Conservation (phyloP, 2,329 filamentous ascomycete genomes). For the Xylariomycetidae sp. region DNA sequence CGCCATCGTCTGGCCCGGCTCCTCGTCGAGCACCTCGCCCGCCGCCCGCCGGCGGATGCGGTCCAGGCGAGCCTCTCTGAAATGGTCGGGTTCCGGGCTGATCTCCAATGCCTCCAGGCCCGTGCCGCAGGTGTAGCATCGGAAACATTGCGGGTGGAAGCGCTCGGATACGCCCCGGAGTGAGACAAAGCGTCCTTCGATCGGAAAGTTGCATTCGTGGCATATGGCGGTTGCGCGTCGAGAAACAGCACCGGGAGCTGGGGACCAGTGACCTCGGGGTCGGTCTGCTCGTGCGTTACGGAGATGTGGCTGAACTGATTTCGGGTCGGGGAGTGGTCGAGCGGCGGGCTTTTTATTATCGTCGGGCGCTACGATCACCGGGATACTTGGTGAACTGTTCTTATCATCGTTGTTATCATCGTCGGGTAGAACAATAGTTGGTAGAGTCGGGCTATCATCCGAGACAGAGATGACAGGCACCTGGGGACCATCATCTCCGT, state of each 20-base stretch:
- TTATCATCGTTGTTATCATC: slow-evolving; percentile 16
- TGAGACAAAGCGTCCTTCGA: slow-evolving; percentile 85
- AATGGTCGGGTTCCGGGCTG: slow-evolving; percentile 78
- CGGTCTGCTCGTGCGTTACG: slow-evolving; percentile 35
- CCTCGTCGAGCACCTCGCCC: slow-evolving; percentile 57
- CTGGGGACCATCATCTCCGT: slow-evolving; percentile 33
- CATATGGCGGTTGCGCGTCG: slow-evolving; percentile 66
- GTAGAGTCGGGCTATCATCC: slow-evolving; percentile 33
- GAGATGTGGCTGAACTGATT: slow-evolving; percentile 26
- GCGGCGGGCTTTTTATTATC: slow-evolving; percentile 31
- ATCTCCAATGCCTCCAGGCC: slow-evolving; percentile 93
- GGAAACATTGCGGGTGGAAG: slow-evolving; percentile 92
- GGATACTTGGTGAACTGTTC: slow-evolving; percentile 20
- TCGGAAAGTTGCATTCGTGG: slow-evolving; percentile 76
- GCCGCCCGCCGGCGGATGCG: slow-evolving; percentile 61
- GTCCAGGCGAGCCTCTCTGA: slow-evolving; percentile 66
- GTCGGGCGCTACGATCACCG: slow-evolving; percentile 43
- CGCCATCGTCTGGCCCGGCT: slow-evolving; percentile 57
- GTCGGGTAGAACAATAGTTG: slow-evolving; percentile 36
- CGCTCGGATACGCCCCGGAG: slow-evolving; percentile 67
- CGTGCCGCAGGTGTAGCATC: slow-evolving; percentile 82
- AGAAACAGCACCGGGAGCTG: slow-evolving; percentile 40
- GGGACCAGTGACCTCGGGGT: slow-evolving; percentile 55
- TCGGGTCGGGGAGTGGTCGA: slow-evolving; percentile 46
- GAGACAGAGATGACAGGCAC: slow-evolving; percentile 50